phyloP scores from a whole-genome alignment of 805 yeast genomes.

The Saccharomyces jurei region DNA sequence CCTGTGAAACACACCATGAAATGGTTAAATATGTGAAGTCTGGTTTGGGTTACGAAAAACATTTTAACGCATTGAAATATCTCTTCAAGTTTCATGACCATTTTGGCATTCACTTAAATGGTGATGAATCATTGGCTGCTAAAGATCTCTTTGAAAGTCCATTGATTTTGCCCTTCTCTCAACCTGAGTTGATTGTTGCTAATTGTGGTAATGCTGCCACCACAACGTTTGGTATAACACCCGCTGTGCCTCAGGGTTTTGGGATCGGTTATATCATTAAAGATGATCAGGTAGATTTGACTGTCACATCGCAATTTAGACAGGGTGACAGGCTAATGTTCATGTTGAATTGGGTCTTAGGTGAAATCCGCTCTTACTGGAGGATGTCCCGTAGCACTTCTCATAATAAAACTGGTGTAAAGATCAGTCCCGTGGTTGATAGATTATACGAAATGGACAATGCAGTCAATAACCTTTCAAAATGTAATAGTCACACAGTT shows the following conservation, averaged over 20 bases:
- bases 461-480: slow-evolving; percentile 14
- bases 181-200: slow-evolving; percentile 44
- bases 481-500: not conserved
- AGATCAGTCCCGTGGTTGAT: slow-evolving; percentile 24
- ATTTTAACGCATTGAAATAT: slow-evolving; percentile 55
- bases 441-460: slow-evolving; percentile 32
- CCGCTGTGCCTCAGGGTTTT: slow-evolving; percentile 80
- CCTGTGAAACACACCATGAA: slow-evolving; percentile 45
- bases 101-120: slow-evolving; percentile 26
- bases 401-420: slow-evolving; percentile 14
- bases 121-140: slow-evolving; percentile 29
- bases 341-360: slow-evolving; percentile 61
- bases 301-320: slow-evolving; percentile 78
- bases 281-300: slow-evolving; percentile 69
- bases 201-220: slow-evolving; percentile 92
- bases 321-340: slow-evolving; percentile 75
- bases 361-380: slow-evolving; percentile 48
- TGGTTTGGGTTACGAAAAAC: slow-evolving; percentile 69
- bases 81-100: slow-evolving; percentile 37
- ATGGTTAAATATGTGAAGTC: slow-evolving; percentile 44
- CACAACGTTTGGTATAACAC: slow-evolving; percentile 81
- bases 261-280: slow-evolving; percentile 90
- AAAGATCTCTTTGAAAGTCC: slow-evolving; percentile 39
- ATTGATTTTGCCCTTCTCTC: slow-evolving; percentile 30
- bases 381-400: slow-evolving; percentile 11